Percentiles rank a stretch among this genome's conserved stretches.
Evolutionary conservation across 1,284 basidiomycete genomes (phyloP).

Genomic region (Grifola frondosa): DNA sequence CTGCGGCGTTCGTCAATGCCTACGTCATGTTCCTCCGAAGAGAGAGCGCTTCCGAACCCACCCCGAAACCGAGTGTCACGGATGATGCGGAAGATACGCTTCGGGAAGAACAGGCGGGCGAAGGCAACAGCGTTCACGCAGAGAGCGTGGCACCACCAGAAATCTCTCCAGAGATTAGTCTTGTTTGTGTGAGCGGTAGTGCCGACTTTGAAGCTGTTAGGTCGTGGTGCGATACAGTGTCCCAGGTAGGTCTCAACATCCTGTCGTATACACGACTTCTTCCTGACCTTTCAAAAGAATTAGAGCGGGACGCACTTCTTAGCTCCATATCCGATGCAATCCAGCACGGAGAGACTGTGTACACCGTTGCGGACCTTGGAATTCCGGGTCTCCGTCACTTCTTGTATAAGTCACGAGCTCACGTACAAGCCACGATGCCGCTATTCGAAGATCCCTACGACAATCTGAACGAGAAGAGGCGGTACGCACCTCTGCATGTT

Average conservation of each 20-base stretch:
- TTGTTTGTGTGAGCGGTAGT: constrained; percentile 68
- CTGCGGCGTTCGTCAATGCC: constrained; percentile 88
- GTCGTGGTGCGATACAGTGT: constrained; percentile 67
- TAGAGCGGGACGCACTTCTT: too few species aligned
- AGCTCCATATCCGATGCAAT: constrained; percentile 50
- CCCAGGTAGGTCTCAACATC: constrained; percentile 51
- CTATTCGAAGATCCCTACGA: constrained; percentile 83
- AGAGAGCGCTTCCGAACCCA: constrained; percentile 4
- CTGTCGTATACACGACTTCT: too few species aligned
- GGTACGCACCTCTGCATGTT: constrained; percentile 39
- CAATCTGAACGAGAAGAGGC: constrained; percentile 51
- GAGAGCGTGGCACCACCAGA: constrained; percentile 4
- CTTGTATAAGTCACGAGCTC: constrained; percentile 85
- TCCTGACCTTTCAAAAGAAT: too few species aligned
- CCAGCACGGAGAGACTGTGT: constrained; percentile 52
- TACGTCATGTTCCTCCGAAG: constrained; percentile 76
- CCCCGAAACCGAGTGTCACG: neutral
- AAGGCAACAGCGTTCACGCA: neutral
- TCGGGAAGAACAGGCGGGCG: too few species aligned
- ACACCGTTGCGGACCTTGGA: constrained; percentile 69
- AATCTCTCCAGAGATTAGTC: constrained; percentile 41
- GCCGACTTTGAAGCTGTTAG: constrained; percentile 70
- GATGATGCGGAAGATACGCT: too few species aligned
- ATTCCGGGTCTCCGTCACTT: constrained; percentile 93
- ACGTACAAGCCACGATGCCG: constrained; percentile 88